These are phyloP conservation scores for Backusella mclennaniae DNA, from an alignment of 192 early-diverging fungal genomes.

Conservation along the genomic window DNA sequence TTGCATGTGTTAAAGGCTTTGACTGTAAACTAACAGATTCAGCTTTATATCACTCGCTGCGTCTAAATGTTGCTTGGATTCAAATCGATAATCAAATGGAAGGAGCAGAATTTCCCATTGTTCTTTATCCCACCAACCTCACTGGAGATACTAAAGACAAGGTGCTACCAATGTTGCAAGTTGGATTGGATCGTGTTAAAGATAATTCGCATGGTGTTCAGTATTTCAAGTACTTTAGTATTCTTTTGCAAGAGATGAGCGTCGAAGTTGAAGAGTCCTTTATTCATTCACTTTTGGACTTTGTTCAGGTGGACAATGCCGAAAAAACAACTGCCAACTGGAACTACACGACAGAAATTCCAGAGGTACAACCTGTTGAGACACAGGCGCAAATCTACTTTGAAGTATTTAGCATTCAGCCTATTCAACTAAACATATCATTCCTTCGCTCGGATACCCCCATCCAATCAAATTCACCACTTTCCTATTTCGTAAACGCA, in stretches of 20 bases:
- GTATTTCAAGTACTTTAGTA: slow-evolving; percentile 93
- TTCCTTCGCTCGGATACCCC: slow-evolving; percentile 81
- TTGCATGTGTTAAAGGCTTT: slow-evolving; percentile 74
- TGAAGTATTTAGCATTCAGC: slow-evolving; percentile 91
- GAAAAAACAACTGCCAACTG: slow-evolving; percentile 33
- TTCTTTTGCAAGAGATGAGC: slow-evolving; percentile 90
- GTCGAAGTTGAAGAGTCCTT: slow-evolving; percentile 95
- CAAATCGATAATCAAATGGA: slow-evolving; percentile 97
- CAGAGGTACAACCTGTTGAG: slow-evolving; percentile 67
- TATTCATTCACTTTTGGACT: slow-evolving; percentile 81
- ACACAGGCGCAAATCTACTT: slow-evolving; percentile 84
- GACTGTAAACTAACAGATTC: slow-evolving; percentile 80
- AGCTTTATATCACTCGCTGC: slow-evolving; percentile 74
- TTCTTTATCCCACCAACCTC: slow-evolving; percentile 88
- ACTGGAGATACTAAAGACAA: slow-evolving; percentile 53
- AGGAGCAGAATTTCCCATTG: slow-evolving; percentile 82
- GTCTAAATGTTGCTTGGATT: slow-evolving; percentile 83
- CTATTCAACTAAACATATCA: slow-evolving; percentile 92
- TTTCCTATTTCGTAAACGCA: slow-evolving; percentile 74
- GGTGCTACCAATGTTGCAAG: slow-evolving; percentile 60
- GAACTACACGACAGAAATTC: slow-evolving; percentile 60
- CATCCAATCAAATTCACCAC: slow-evolving; percentile 43
- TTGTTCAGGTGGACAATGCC: slow-evolving; percentile 78
- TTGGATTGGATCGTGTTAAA: slow-evolving; percentile 83
- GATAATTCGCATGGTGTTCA: slow-evolving; percentile 93